A percentile compares a stretch with the other conserved stretches of the same genome.
phyloP scores from a whole-genome alignment of 495 filamentous ascomycete genomes.

The Viridothelium virens region DNA sequence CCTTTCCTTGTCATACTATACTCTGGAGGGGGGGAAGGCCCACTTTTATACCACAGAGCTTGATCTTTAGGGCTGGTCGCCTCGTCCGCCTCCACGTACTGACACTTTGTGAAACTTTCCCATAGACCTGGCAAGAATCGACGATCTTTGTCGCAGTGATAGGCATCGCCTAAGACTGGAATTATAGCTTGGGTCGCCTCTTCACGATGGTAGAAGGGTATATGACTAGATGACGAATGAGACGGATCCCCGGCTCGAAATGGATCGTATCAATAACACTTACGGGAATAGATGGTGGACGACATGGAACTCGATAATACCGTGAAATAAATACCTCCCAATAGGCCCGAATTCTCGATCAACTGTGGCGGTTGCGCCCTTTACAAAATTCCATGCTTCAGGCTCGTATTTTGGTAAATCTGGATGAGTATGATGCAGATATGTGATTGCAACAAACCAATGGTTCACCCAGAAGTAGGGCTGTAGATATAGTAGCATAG shows the following conservation, averaged over 20 bases:
- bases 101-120: slow-evolving; percentile 1
- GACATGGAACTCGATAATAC: slow-evolving; percentile 56
- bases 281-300: slow-evolving; percentile 41
- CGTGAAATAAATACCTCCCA: slow-evolving; percentile 51
- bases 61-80: neutral
- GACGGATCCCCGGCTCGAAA: no score
- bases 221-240: slow-evolving; percentile 19
- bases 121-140: neutral
- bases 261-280: no score
- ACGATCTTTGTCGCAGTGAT: neutral
- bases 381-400: slow-evolving; percentile 49
- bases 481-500: neutral
- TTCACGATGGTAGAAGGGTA: slow-evolving; percentile 56
- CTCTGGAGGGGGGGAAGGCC: neutral
- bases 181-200: slow-evolving; percentile 53
- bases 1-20: neutral
- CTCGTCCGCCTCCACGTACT: neutral
- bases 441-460: slow-evolving; percentile 50
- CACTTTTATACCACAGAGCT: slow-evolving; percentile 3
- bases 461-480: slow-evolving; percentile 2
- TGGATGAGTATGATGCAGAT: slow-evolving; percentile 55
- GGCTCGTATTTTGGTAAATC: slow-evolving; percentile 51
- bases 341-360: slow-evolving; percentile 56
- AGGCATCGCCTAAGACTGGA: neutral
- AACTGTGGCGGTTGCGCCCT: slow-evolving; percentile 52